Evolutionary conservation across 768 basidiomycete genomes (phyloP).

Genomic region (Rhizopogon salebrosus): DNA sequence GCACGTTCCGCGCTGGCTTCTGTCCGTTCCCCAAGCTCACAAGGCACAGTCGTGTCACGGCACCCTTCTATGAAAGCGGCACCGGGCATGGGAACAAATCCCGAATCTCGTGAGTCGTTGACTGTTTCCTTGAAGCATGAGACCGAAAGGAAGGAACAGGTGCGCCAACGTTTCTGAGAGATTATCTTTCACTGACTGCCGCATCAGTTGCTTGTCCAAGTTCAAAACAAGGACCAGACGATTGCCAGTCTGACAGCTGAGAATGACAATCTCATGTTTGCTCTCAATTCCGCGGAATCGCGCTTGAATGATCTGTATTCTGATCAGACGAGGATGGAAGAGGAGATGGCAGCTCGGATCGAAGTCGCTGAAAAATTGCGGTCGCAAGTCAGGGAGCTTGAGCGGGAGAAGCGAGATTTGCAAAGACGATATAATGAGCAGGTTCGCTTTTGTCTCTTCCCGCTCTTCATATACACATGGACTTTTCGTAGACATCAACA

Average conservation of each 20-base stretch:
- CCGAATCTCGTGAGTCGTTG: constrained; percentile 52
- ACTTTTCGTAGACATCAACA: constrained; percentile 55
- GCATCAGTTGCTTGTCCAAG: constrained; percentile 64
- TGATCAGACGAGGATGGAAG: constrained; percentile 77
- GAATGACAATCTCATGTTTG: constrained; percentile 58
- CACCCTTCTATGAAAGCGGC: constrained; percentile 47
- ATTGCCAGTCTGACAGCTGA: constrained; percentile 57
- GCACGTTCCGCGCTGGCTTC: constrained; percentile 59
- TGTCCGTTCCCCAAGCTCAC: constrained; percentile 43
- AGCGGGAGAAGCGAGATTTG: constrained; percentile 82
- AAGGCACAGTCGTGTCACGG: constrained; percentile 42
- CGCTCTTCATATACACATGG: constrained; percentile 10
- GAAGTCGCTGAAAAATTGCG: constrained; percentile 82
- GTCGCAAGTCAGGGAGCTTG: constrained; percentile 75
- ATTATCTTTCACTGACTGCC: constrained; percentile 8
- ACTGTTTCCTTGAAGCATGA: constrained; percentile 66
- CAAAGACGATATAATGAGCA: constrained; percentile 86
- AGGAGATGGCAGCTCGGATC: constrained; percentile 75
- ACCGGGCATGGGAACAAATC: constrained; percentile 30
- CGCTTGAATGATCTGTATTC: constrained; percentile 74
- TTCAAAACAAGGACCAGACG: constrained; percentile 76
- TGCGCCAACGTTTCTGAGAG: constrained; percentile 24
- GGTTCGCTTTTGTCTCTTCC: constrained; percentile 34
- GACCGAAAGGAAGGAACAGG: constrained; percentile 80
- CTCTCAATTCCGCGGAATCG: constrained; percentile 64